Conservation (phyloP, 805 yeast genomes). For the Pachysolen tannophilus region DNA sequence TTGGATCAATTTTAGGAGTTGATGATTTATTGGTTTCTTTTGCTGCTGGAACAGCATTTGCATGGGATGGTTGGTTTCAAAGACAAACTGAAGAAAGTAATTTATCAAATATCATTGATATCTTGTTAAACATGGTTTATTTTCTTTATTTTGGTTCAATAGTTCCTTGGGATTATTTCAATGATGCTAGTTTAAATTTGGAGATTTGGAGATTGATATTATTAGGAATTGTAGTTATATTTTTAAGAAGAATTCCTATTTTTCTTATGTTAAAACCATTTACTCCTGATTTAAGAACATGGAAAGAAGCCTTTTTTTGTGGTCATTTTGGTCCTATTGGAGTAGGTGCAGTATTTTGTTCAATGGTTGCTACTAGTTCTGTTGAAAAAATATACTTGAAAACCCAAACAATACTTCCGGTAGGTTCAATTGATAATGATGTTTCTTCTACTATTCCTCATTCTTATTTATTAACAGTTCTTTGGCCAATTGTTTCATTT, state of each 20-base stretch:
- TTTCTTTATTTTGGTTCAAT: conserved; percentile 89
- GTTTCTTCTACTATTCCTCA: conserved; percentile 33
- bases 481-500: conserved; percentile 75
- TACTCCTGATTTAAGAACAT: conserved; percentile 79
- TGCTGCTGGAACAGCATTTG: conserved; percentile 88
- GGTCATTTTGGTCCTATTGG: conserved; percentile 98
- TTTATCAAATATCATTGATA: conserved; percentile 84
- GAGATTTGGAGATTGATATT: conserved; percentile 74
- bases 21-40: conserved; percentile 86
- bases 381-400: conserved; percentile 54
- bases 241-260: conserved; percentile 78
- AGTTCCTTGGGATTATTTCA: conserved; percentile 80
- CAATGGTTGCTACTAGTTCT: conserved; percentile 68
- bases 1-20: conserved; percentile 80
- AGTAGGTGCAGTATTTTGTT: conserved; percentile 86
- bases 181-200: conserved; percentile 51
- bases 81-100: conserved; percentile 76
- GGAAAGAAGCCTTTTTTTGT: conserved; percentile 92
- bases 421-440: conserved; percentile 36
- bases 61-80: conserved; percentile 92
- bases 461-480: conserved; percentile 15
- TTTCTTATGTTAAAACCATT: conserved; percentile 66
- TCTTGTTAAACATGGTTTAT: conserved; percentile 74
- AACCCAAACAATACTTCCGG: no score
- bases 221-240: conserved; percentile 63